Base-by-base conservation (phyloP, 202 grass and related monocot species). In the Sporobolus alterniflorus region DNA sequence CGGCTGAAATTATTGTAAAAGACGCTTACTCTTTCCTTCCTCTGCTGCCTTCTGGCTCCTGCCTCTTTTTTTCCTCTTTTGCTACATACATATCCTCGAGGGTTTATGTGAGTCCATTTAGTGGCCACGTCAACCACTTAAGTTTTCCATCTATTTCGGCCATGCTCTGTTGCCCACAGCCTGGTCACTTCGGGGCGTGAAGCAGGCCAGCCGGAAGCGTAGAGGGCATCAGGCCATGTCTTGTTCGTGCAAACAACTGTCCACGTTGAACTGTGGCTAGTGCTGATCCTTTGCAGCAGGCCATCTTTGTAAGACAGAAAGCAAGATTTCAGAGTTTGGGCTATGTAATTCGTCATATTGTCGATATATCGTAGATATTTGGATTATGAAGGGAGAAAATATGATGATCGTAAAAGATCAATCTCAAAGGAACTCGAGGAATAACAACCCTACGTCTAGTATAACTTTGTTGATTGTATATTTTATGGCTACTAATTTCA, bases 61-160 rank as follows among this genome's bases (percentile, higher is more conserved):
- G 5, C 54, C 29, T 39, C 64, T 49, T 67, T 36, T 67, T 36
- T 47, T 22, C 61, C 63, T 87, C 64, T 76, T 82, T 76, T 81
- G 51, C 42, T 56, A 40, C 84, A 69, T 76, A 75, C 84, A 62
- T 76, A 75, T 26, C 70, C 69, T 36, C 44, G 75, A 75, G 52
- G 30, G 78, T 31, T 76, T 78, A 87, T 82, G 85, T 76, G 78
- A 82, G 25, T 63, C 85, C 85, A 87, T 87, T 87, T 76, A 82
- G 85, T 87, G 85, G 64, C 71, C 85, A 87, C 77, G 69, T 81
- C 77, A 74, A 43, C 41, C 60, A 81, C 77, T 48, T 34, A 68
- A 74, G 63, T 78, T 52, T 67, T 69, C 62, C 31, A 31, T 62
- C 70, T 32, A 48, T 50, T 60, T 62, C 64, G 69, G 52, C 78